phyloP scores from a whole-genome alignment of 2,329 filamentous ascomycete genomes.

The Botrytis squamosa region DNA sequence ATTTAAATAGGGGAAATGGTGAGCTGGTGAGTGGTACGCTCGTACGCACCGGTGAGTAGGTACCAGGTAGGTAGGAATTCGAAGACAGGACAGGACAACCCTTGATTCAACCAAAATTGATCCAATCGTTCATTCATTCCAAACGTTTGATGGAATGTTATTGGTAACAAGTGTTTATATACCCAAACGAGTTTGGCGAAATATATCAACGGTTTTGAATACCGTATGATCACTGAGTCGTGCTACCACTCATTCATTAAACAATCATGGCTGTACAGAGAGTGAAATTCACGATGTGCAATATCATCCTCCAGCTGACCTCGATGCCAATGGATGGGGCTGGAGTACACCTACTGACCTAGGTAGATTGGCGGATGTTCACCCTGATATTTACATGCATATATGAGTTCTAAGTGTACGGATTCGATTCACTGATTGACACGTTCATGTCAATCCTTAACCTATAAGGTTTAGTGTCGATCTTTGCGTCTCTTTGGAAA shows the following conservation, averaged over 20 bases:
- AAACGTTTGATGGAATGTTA: background rate
- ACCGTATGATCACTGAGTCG: background rate
- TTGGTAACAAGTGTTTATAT: too few relatives aligned
- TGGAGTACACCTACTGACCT: background rate
- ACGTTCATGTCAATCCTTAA: background rate
- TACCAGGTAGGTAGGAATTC: background rate
- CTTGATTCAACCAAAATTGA: background rate
- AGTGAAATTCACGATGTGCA: background rate
- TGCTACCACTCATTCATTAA: background rate
- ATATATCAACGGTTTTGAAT: background rate
- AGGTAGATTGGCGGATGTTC: background rate
- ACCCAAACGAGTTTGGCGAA: background rate
- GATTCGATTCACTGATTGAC: background rate
- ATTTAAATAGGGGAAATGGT: background rate
- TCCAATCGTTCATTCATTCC: background rate
- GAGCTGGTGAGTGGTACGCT: background rate
- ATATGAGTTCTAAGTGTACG: background rate
- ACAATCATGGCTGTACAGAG: background rate
- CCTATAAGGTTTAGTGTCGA: background rate
- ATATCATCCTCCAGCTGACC: background rate
- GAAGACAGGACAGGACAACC: too few relatives aligned
- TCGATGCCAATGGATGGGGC: background rate
- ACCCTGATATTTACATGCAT: background rate
- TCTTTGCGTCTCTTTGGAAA: background rate
- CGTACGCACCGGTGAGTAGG: background rate